Conservation (phyloP, 441 rosid genomes). For the Arabidopsis hybrid region DNA sequence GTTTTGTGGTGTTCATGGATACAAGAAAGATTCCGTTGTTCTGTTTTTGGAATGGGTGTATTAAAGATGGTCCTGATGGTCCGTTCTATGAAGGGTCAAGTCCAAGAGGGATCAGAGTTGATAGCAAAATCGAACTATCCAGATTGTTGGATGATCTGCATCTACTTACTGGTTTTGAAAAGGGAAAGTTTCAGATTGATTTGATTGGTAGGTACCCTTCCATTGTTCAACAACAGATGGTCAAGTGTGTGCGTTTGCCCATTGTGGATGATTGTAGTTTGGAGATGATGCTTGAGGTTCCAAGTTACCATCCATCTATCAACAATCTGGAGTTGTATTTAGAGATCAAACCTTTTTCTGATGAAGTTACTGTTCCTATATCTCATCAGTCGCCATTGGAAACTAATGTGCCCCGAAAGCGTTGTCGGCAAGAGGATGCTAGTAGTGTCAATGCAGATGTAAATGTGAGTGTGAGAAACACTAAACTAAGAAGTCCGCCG, state of each 20-base stretch:
- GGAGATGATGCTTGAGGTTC: conserved; percentile 22
- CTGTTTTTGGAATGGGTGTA: conserved; percentile 28
- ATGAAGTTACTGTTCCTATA: background rate
- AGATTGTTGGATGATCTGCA: conserved; percentile 20
- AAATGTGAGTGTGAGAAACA: background rate
- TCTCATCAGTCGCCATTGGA: no score
- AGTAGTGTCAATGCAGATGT: background rate
- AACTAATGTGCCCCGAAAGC: background rate
- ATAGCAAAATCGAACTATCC: background rate
- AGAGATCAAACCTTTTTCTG: conserved; percentile 11
- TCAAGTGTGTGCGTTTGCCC: conserved; percentile 1
- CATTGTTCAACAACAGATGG: background rate
- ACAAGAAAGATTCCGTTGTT: conserved; percentile 6
- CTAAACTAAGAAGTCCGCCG: background rate
- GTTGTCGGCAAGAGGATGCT: background rate
- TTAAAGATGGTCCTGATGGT: conserved; percentile 33
- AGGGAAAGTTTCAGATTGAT: conserved; percentile 10
- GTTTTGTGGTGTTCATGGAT: background rate
- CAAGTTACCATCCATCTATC: background rate
- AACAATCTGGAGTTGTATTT: background rate
- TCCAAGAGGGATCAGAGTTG: conserved; percentile 35
- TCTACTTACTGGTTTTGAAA: conserved; percentile 25
- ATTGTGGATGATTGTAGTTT: conserved; percentile 11
- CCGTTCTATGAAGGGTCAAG: conserved; percentile 31
- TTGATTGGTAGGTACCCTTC: conserved; percentile 22